Percentiles rank a stretch among this genome's conserved stretches.
Evolutionary conservation across 2,329 filamentous ascomycete species (phyloP).

Genomic region (Trichothecium roseum): DNA sequence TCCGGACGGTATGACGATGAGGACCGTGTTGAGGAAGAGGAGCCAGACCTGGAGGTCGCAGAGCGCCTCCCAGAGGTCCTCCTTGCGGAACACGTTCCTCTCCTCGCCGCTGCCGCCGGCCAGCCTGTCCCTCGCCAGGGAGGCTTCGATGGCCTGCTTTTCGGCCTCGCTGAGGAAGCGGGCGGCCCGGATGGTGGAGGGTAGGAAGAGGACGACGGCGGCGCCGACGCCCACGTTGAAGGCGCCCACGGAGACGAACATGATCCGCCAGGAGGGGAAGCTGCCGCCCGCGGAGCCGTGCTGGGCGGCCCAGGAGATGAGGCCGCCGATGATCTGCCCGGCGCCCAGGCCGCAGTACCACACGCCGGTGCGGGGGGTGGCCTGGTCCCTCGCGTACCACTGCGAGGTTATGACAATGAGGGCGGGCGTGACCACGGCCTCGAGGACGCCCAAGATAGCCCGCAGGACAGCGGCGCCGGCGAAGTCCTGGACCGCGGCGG

Average conservation of each 20-base stretch:
- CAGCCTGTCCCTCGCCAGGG: constrained; percentile 37
- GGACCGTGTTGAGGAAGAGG: constrained; percentile 15
- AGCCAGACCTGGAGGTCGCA: constrained; percentile 31
- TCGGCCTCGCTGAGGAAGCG: constrained; percentile 11
- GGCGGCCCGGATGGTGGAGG: constrained; percentile 18
- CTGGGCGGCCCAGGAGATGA: constrained; percentile 41
- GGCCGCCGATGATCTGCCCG: constrained; percentile 28
- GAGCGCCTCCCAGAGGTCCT: constrained; percentile 29
- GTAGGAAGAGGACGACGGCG: constrained; percentile 30
- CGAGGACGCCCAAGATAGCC: constrained; percentile 34
- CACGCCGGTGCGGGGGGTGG: constrained; percentile 32
- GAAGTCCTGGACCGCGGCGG: constrained; percentile 29
- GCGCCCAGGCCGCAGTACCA: constrained; percentile 15
- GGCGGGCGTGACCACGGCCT: constrained; percentile 37
- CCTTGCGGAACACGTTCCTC: constrained; percentile 26
- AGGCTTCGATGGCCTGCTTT: constrained; percentile 40
- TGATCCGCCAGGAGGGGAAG: constrained; percentile 35
- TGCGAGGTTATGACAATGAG: constrained; percentile 36
- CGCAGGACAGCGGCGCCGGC: constrained; percentile 29
- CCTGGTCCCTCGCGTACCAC: constrained; percentile 31
- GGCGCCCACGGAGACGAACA: constrained; percentile 39
- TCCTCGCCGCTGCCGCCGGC: no score
- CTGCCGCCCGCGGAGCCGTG: constrained; percentile 26
- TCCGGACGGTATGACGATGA: constrained; percentile 15
- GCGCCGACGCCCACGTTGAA: constrained; percentile 35